These are phyloP conservation scores for Yamadazyma nakazawae DNA, from an alignment of 805 yeast species.

Conservation along the genomic window DNA sequence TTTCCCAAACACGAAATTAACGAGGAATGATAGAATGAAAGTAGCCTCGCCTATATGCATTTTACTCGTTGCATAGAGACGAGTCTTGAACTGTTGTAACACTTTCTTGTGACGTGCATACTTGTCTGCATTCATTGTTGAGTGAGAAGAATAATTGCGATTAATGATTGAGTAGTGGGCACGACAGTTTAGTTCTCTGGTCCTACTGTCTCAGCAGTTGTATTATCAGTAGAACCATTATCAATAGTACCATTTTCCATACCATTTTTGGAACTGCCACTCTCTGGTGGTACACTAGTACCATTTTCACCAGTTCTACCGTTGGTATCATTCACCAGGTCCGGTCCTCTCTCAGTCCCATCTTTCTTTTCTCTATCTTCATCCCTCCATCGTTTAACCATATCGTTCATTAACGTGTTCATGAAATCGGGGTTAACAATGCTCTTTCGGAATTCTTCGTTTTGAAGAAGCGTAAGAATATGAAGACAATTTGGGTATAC, in stretches of 20 bases:
- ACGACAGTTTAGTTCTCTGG: background rate
- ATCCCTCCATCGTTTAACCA: conserved; percentile 65
- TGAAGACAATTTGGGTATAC: conserved; percentile 90
- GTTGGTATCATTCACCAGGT: background rate
- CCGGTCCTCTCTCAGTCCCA: background rate
- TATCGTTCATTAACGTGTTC: conserved; percentile 63
- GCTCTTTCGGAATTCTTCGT: conserved; percentile 50
- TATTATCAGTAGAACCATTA: background rate
- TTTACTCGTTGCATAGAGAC: conserved; percentile 5
- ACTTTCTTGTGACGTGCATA: conserved; percentile 11
- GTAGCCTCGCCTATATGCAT: conserved; percentile 23
- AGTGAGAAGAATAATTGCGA: background rate
- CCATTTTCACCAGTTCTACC: background rate
- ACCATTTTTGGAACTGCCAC: background rate
- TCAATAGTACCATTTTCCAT: background rate
- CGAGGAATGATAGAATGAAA: conserved; percentile 30
- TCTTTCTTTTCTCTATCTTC: conserved; percentile 1
- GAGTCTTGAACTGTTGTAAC: background rate
- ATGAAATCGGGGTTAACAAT: conserved; percentile 56
- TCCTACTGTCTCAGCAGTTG: background rate
- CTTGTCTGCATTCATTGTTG: conserved; percentile 11
- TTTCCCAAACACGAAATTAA: conserved; percentile 51
- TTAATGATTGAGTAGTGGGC: background rate
- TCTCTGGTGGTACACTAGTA: background rate
- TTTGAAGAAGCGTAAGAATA: conserved; percentile 61